A percentile compares a stretch with the other conserved stretches of the same genome.
Evolutionary conservation across 2,329 filamentous ascomycete species (phyloP).

Genomic region (Colletotrichum noveboracense): DNA sequence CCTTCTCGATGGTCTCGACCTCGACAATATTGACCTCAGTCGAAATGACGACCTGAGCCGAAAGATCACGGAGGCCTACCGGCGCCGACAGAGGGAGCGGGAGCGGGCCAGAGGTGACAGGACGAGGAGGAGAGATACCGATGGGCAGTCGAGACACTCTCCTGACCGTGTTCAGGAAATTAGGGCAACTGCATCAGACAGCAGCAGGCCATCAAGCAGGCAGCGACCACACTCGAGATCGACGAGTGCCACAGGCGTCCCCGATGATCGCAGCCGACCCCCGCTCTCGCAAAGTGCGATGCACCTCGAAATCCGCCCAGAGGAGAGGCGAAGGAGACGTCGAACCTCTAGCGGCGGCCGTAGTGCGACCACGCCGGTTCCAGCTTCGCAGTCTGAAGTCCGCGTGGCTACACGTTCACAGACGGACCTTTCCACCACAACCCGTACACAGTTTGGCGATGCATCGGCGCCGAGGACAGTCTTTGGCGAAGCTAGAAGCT

Average conservation of each 20-base stretch:
- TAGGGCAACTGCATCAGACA: conserved; percentile 24
- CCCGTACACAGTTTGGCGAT: conserved; percentile 46
- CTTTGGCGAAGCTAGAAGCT: conserved; percentile 48
- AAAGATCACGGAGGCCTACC: conserved; percentile 87
- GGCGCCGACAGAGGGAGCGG: conserved; percentile 71
- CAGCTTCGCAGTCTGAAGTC: conserved; percentile 45
- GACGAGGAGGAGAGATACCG: conserved; percentile 46
- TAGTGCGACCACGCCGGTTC: conserved; percentile 56
- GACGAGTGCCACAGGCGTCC: conserved; percentile 44
- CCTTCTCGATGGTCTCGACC: conserved; percentile 83
- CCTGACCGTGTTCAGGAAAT: conserved; percentile 19
- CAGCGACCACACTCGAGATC: conserved; percentile 51
- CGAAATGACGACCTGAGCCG: conserved; percentile 92
- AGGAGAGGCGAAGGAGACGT: conserved; percentile 48
- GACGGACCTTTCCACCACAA: conserved; percentile 59
- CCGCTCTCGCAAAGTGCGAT: conserved; percentile 50
- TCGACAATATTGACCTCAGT: conserved; percentile 82
- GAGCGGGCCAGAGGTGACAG: conserved; percentile 8
- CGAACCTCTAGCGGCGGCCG: conserved; percentile 61
- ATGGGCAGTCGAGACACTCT: conserved; percentile 41
- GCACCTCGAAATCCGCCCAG: conserved; percentile 56
- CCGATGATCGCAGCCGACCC: conserved; percentile 57
- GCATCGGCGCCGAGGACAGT: conserved; percentile 40
- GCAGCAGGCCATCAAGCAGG: conserved; percentile 25
- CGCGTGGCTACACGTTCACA: conserved; percentile 65